Conservation (phyloP, 1,284 basidiomycete species). For the Mycena citricolor region DNA sequence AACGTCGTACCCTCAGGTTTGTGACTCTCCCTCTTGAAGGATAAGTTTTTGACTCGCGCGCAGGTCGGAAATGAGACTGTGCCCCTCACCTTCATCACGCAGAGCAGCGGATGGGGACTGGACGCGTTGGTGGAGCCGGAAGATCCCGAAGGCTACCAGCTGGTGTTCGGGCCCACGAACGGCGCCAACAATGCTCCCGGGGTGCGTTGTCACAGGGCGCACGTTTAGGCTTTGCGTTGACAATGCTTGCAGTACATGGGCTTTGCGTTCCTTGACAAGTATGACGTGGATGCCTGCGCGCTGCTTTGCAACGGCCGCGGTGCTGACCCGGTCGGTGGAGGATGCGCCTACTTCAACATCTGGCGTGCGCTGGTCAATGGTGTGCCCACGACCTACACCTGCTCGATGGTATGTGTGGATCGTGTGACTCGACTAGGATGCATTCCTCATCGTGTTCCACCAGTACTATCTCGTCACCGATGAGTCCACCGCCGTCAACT, state of each 20-base stretch:
- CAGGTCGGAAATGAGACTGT: slow-evolving; percentile 12
- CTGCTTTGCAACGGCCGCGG: slow-evolving; percentile 35
- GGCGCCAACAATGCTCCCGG: slow-evolving; percentile 14
- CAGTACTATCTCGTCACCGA: slow-evolving; percentile 43
- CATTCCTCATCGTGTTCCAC: neutral
- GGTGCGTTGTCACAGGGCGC: too few species aligned
- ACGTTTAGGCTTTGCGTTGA: too few species aligned
- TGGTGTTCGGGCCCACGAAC: neutral
- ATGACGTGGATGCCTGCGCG: slow-evolving; percentile 14
- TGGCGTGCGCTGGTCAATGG: slow-evolving; percentile 45
- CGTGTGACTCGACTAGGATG: neutral
- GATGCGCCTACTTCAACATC: slow-evolving; percentile 46
- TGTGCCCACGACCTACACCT: slow-evolving; percentile 41
- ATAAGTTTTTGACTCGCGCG: too few species aligned
- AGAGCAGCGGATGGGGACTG: slow-evolving; percentile 13
- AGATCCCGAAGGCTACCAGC: slow-evolving; percentile 7
- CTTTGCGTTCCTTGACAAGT: slow-evolving; percentile 34
- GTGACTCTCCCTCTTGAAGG: neutral
- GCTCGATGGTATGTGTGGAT: slow-evolving; percentile 38
- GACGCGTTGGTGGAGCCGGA: slow-evolving; percentile 1
- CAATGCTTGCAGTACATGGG: slow-evolving; percentile 31
- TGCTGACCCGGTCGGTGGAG: slow-evolving; percentile 36
- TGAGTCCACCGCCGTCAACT: slow-evolving; percentile 39
- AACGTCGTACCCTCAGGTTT: slow-evolving; percentile 16
- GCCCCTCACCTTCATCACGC: slow-evolving; percentile 10